A percentile compares a stretch with the other conserved stretches of the same genome.
These are phyloP conservation scores for Nannochloropsis gaditana DNA, from an alignment of 108 stramenopile species.

Conservation along the genomic window DNA sequence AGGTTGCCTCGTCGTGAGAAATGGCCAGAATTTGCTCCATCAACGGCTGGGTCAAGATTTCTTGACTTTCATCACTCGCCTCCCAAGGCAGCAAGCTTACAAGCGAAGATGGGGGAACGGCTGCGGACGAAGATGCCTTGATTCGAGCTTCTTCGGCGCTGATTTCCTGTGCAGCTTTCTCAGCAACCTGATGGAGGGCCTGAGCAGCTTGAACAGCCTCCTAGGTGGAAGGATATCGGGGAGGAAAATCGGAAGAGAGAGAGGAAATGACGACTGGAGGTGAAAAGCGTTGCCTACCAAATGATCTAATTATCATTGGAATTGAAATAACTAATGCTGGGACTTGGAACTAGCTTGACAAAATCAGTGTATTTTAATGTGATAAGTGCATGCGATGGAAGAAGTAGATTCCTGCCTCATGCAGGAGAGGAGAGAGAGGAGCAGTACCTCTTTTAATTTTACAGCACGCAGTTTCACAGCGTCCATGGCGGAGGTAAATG, in stretches of 20 bases:
- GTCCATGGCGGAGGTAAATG: neutral
- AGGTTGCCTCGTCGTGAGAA: neutral
- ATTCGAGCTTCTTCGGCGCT: neutral
- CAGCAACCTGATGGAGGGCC: neutral
- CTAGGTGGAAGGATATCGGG: neutral
- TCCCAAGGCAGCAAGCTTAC: constrained; percentile 12
- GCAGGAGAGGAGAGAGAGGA: too few relatives aligned
- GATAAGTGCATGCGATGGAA: too few relatives aligned
- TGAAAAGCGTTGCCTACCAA: too few relatives aligned
- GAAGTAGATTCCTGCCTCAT: too few relatives aligned
- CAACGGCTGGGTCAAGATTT: neutral
- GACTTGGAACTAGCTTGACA: too few relatives aligned
- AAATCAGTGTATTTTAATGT: too few relatives aligned
- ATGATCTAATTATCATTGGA: too few relatives aligned
- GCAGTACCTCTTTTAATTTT: neutral
- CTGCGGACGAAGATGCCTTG: neutral
- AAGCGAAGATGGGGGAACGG: neutral
- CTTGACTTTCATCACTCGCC: neutral
- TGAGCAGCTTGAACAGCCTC: neutral
- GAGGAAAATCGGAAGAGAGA: neutral
- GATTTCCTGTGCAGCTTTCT: neutral
- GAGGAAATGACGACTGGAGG: neutral
- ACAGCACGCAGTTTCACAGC: neutral
- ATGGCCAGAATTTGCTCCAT: neutral
- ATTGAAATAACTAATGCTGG: too few relatives aligned